Base-by-base conservation (phyloP, 768 basidiomycete genomes). In the Clitopilus passeckerianus region DNA sequence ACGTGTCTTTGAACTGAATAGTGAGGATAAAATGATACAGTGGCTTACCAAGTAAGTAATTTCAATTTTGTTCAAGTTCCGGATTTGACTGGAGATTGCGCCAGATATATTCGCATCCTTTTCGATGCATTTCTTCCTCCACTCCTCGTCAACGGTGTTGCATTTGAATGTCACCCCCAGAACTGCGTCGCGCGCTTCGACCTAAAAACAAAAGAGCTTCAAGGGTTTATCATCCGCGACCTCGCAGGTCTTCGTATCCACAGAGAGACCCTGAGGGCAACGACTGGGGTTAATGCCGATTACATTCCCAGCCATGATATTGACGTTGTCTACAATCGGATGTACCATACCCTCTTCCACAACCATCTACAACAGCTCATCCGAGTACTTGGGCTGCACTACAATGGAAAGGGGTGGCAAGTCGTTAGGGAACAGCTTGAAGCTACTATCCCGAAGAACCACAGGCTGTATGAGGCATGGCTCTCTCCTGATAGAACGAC, bases 341-440 rank as follows among this genome's bases (percentile, higher is more conserved):
- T 82, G 77, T 84, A 84, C 62, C 83, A 85, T 71, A 80, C 82
- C 1, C 72, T 81, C 60, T 75, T 85, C 56, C 82, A 84, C 69
- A 85, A 84, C 60, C 83, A 86, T 55, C 71, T 86, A 23, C 84
- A 86, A 63, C 83, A 81, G 60, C 77, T 85, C 43, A 80, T 84
- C 58, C 78, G 84, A 1, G 78, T 86, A 5, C 77, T 86, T 56
- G 82, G 74, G 8, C 69, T 86, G 15, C 84, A 86, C 65, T 81
- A 84, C 65, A 80, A 76, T 53, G 82, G 83, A 14, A 70, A 65
- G n/a, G 83, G 82, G 3, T 85, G 83, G 81, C 71, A 70, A 8
- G 65, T 84, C 12, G 79, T 84, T 22, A 72, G 81, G 16, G 65
- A 69, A n/a, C 76, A 79, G 57, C 68, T 85, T 43, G 70, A 69